phyloP scores from a whole-genome alignment of 441 rosid genomes.

The Populus hybrid region DNA sequence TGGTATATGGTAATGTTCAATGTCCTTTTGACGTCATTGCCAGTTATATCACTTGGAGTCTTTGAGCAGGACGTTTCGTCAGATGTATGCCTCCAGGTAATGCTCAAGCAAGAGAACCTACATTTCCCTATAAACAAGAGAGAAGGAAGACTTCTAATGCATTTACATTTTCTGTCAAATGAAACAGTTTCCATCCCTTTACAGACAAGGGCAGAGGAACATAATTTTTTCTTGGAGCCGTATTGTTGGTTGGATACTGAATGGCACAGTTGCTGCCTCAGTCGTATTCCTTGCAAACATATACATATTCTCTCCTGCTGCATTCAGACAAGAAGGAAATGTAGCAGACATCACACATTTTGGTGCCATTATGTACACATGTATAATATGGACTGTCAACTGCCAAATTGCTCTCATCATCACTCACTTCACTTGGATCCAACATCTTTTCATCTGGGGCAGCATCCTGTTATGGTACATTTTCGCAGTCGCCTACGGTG shows the following conservation, averaged over 20 bases:
- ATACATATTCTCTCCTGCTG: constrained; percentile 27
- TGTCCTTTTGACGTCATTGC: constrained; percentile 66
- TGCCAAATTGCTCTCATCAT: constrained; percentile 60
- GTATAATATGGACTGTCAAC: constrained; percentile 63
- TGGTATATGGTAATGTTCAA: constrained; percentile 72
- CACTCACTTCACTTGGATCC: constrained; percentile 79
- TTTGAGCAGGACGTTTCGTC: constrained; percentile 76
- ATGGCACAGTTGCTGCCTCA: constrained; percentile 48
- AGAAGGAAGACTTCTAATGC: not conserved
- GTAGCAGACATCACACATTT: constrained; percentile 42
- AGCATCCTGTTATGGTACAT: constrained; percentile 63
- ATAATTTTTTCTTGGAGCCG: constrained; percentile 55
- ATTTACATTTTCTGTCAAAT: not conserved
- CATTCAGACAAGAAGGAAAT: constrained; percentile 40
- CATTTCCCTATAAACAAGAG: not conserved
- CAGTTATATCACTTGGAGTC: constrained; percentile 70
- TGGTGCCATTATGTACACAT: constrained; percentile 53
- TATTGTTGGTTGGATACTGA: constrained; percentile 59
- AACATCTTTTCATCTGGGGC: constrained; percentile 72
- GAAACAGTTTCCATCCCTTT: constrained; percentile 69
- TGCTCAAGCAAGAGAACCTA: not conserved
- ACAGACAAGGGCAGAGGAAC: constrained; percentile 65
- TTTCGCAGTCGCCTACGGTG: constrained; percentile 48
- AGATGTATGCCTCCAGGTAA: constrained; percentile 66
- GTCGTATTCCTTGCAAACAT: constrained; percentile 45